Base-by-base conservation (phyloP, 495 filamentous ascomycete species). In the Penicillium flavigenum region DNA sequence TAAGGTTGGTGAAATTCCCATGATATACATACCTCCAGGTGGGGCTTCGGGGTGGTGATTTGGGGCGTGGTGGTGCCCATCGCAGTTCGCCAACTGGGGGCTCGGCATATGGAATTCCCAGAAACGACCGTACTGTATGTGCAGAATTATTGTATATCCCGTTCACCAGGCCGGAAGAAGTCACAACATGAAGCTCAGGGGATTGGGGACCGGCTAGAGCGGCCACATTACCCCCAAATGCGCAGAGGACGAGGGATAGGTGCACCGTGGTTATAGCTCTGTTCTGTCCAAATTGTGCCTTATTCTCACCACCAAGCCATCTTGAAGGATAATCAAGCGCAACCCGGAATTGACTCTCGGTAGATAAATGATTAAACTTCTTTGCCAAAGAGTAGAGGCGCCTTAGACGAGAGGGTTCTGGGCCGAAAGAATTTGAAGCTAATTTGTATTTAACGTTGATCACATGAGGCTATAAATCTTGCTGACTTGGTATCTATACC, bases 11-110 rank as follows among this genome's bases (percentile, higher is more conserved):
- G 55, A 75, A 83, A 46, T 75, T 79, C 0, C 79, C 81, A 14
- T 69, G 69, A 50, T 81, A 81, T 52, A 76, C 66, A 59, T 79
- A 84, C n/a, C 80, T 71, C 60, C 72, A 82, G 4, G 73, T 79
- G 16, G 49, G 31, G 1, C 11, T n/a, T 8, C 17, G 19, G 2
- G 42, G 5, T 9, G 55, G 55, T 5, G 29, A 34, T 34, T 56
- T 65, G 14, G 38, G 27, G 3, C 49, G 56, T 20, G 65, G 63
- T 39, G 55, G 63, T 22, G 53, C 53, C 42, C 64, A 71, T 16
- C 65, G 65, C 12, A 62, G 57, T 14, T 55, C 31, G 17, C 54
- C 53, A 2, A 60, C 44, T 20, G 68, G 63, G 14, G 66, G 59
- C 32, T 69, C 66, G 3, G 67, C 73, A 49, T 73, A 77, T 5